Percentiles rank a stretch among this genome's conserved stretches.
phyloP scores from a whole-genome alignment of 805 yeast genomes.

The Spathaspora passalidarum region DNA sequence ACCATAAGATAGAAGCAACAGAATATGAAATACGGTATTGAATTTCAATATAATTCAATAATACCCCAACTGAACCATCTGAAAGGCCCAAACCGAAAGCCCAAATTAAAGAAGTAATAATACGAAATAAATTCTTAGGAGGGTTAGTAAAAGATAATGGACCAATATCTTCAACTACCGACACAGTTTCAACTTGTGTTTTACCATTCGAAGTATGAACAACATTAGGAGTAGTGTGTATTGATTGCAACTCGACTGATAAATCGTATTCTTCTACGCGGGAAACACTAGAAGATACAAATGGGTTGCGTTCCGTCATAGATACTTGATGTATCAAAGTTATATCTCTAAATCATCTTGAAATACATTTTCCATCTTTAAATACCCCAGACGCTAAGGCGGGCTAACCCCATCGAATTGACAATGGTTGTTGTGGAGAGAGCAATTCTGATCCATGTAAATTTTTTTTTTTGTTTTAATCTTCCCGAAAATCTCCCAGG shows the following conservation, averaged over 20 bases:
- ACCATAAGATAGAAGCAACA: conserved; percentile 57
- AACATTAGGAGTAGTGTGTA: neutral
- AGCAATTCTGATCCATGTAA: too few relatives aligned
- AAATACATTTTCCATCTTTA: neutral
- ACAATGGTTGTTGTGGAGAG: neutral
- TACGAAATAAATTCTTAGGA: conserved; percentile 40
- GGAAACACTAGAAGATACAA: neutral
- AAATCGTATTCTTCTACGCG: neutral
- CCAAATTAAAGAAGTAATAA: conserved; percentile 41
- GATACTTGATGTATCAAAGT: neutral
- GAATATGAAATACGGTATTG: conserved; percentile 49
- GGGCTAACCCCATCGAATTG: neutral
- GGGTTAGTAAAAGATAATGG: conserved; percentile 40
- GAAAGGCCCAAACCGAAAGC: conserved; percentile 40
- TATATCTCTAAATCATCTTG: neutral
- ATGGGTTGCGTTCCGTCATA: neutral
- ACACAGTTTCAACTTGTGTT: neutral
- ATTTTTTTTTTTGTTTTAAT: neutral
- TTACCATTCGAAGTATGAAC: neutral
- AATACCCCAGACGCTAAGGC: neutral
- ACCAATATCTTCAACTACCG: neutral
- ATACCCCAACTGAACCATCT: conserved; percentile 61
- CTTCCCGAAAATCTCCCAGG: neutral
- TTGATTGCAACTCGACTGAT: neutral
- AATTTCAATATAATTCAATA: conserved; percentile 52